Percentiles rank a stretch among this genome's conserved stretches.
Conservation (phyloP, 192 early-diverging fungal genomes). For the Rhizoclosmatium sp. region DNA sequence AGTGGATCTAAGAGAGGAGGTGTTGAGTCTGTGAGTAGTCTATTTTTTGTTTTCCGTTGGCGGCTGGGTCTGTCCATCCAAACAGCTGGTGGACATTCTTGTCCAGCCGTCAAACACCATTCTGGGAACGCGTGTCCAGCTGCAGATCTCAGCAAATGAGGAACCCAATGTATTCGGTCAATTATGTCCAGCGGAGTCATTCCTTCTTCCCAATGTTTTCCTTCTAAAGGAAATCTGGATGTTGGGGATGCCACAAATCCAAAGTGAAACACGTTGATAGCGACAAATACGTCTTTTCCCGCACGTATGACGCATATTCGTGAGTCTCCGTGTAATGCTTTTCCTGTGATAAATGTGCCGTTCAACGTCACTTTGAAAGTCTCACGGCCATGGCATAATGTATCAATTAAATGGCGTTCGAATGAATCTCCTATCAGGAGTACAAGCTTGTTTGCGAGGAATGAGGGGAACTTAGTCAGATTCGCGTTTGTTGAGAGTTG, state of each 20-base stretch:
- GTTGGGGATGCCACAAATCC: not conserved
- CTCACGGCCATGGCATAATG: not conserved
- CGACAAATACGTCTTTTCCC: not conserved
- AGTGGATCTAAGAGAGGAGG: not conserved
- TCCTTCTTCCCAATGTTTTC: conserved; percentile 11
- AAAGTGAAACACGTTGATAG: conserved; percentile 30
- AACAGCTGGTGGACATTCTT: not conserved
- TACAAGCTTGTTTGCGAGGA: conserved; percentile 15
- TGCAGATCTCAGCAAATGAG: not conserved
- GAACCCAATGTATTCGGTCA: conserved; percentile 1
- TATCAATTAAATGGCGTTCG: not conserved
- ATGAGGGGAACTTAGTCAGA: not conserved
- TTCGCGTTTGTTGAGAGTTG: not conserved
- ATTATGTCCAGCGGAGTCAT: not conserved
- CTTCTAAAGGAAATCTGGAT: not conserved
- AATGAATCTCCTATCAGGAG: conserved; percentile 23
- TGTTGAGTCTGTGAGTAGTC: not conserved
- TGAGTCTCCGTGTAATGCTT: conserved; percentile 12
- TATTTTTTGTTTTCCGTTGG: not conserved
- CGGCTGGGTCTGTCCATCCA: not conserved
- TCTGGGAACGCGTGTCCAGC: conserved; percentile 12
- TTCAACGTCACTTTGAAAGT: not conserved
- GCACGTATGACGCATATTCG: conserved; percentile 10
- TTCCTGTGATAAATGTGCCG: not conserved
- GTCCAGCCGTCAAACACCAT: not conserved